Evolutionary conservation across 2,329 filamentous ascomycete genomes (phyloP).

Genomic region (Nemania serpens): DNA sequence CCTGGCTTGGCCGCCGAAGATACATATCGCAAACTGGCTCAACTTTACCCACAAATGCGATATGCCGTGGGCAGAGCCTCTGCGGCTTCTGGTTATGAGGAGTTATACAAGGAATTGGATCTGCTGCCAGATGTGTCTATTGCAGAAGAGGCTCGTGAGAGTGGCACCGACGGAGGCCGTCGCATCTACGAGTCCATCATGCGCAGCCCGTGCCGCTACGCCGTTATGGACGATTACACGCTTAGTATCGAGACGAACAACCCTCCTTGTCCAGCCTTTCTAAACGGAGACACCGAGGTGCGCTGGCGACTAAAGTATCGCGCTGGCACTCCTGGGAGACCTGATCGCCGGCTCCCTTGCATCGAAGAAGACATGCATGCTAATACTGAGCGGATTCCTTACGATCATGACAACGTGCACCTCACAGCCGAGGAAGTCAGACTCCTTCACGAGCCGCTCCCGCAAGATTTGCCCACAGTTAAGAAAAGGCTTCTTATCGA

Average conservation of each 20-base stretch:
- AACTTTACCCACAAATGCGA: not conserved
- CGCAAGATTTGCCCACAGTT: constrained; percentile 1
- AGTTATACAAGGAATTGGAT: not conserved
- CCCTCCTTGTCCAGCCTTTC: not conserved
- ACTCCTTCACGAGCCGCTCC: constrained; percentile 3
- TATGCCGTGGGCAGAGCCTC: constrained; percentile 1
- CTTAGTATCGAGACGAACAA: not conserved
- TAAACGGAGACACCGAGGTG: constrained; percentile 5
- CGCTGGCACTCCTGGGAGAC: not conserved
- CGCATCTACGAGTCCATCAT: constrained; percentile 12
- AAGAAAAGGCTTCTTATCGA: not conserved
- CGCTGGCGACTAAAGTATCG: not conserved
- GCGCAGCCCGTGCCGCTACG: not conserved
- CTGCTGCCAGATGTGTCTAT: not conserved
- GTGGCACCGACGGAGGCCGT: not conserved
- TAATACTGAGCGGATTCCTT: not conserved
- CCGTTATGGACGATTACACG: not conserved
- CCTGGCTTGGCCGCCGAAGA: not conserved
- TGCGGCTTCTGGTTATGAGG: constrained; percentile 1
- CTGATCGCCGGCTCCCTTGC: not conserved
- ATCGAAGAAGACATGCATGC: constrained; percentile 1
- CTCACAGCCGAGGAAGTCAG: not conserved
- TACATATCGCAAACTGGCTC: not conserved
- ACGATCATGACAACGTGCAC: not conserved
- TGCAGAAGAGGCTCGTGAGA: constrained; percentile 3